A percentile compares a stretch with the other conserved stretches of the same genome.
phyloP scores from a whole-genome alignment of 306 rosid genomes.

The Prunus mongolica region DNA sequence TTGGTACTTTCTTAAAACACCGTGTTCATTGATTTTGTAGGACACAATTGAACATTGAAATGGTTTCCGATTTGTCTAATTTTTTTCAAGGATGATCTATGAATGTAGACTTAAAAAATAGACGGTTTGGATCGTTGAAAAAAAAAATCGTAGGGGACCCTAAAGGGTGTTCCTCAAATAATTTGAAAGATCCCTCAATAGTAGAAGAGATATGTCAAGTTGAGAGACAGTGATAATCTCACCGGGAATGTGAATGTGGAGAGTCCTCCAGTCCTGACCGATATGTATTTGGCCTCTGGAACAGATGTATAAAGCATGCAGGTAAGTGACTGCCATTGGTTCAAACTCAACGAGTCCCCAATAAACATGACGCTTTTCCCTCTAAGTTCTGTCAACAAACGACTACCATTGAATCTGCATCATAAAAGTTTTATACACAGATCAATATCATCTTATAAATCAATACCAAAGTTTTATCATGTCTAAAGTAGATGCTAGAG shows the following conservation, averaged over 20 bases:
- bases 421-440: background rate
- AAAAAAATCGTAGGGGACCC: no score
- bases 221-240: background rate
- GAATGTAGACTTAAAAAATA: no score
- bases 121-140: no score
- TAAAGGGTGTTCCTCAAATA: no score
- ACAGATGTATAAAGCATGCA: slow-evolving; percentile 38
- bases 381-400: slow-evolving; percentile 21
- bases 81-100: no score
- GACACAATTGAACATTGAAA: no score
- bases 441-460: background rate
- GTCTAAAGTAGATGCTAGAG: background rate
- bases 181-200: no score
- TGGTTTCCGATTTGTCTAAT: no score
- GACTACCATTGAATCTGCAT: slow-evolving; percentile 33
- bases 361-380: slow-evolving; percentile 39
- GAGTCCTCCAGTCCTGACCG: slow-evolving; percentile 25
- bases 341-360: slow-evolving; percentile 49
- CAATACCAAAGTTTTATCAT: no score
- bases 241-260: slow-evolving; percentile 35
- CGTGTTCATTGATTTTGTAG: no score
- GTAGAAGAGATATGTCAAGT: no score
- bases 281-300: slow-evolving; percentile 20
- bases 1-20: no score
- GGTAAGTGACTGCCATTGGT: slow-evolving; percentile 47